Percentiles rank a stretch among this genome's conserved stretches.
These are phyloP conservation scores for Eucalyptus erythrocorys DNA, from an alignment of 345 rosid genomes.

Conservation along the genomic window DNA sequence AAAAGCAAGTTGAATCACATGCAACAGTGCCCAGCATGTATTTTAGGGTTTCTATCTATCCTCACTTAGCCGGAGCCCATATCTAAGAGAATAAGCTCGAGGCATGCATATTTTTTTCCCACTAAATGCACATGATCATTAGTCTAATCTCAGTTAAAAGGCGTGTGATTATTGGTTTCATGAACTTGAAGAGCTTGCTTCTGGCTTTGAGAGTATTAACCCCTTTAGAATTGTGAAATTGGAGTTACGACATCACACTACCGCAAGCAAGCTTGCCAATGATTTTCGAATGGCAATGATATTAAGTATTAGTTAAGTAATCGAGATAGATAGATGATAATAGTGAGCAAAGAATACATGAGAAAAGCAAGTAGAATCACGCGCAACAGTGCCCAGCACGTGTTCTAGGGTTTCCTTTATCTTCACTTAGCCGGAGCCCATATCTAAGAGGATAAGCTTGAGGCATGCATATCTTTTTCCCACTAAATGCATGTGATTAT, in stretches of 20 bases:
- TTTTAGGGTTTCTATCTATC: no score
- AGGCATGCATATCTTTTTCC: not conserved
- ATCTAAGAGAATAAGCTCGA: no score
- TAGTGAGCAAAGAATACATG: fast-evolving
- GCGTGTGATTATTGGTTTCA: not conserved
- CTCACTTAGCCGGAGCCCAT: no score
- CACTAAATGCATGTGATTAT: not conserved
- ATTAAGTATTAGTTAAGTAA: fast-evolving
- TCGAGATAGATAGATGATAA: fast-evolving
- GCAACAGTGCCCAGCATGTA: no score
- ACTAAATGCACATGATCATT: not conserved
- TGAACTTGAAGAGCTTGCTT: not conserved
- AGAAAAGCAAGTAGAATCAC: fast-evolving
- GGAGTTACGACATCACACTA: not conserved
- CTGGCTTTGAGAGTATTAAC: not conserved
- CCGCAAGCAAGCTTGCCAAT: not conserved
- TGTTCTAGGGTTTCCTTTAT: not conserved
- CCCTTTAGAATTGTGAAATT: not conserved
- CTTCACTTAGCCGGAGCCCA: not conserved
- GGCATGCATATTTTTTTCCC: no score
- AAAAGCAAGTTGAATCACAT: no score
- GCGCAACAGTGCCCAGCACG: fast-evolving
- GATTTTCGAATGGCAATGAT: no score
- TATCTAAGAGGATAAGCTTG: not conserved
- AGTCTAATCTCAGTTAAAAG: not conserved